Base-by-base conservation (phyloP, 1,284 basidiomycete species). In the Volvariella volvacea region DNA sequence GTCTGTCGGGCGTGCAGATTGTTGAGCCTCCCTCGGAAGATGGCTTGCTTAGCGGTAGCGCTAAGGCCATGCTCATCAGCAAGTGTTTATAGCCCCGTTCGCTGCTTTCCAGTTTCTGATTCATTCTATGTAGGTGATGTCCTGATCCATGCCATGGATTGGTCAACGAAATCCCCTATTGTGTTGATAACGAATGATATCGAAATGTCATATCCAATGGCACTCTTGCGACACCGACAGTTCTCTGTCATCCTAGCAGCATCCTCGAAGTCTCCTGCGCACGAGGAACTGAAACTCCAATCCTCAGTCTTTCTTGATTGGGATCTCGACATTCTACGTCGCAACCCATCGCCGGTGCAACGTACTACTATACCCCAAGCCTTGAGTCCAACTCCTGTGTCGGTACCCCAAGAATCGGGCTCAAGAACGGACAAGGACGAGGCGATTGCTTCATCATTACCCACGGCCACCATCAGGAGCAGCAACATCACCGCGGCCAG, bases 1-100 rank as follows among this genome's bases (percentile, higher is more conserved):
- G 34, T n/a, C 34, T 36, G 34, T 36, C 34, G 19, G 34, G 34
- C 4, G 34, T 36, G n/a, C 34, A 36, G 15, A 20, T 36, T n/a
- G 34, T 36, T 20, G 34, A 36, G 15, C 14, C 34, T 8, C 34
- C 14, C 6, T 15, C 8, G 14, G 34, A 36, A 6, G 34, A 36
- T 36, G 34, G 15, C 34, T 20, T 16, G 7, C 14, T 36, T 16
- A 7, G 7, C 8, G 34, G 25, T 6, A 28, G 25, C 12, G 6
- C 34, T 6, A 16, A 15, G 14, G 15, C 19, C n/a, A 36, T 36
- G 34, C n/a, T 36, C 7, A 15, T 36, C 34, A 36, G 34, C 15
- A 6, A 20, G 34, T 36, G 6, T 36, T n/a, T 36, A n/a, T 31
- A 31, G 9, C 30, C 30, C n/a, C 30, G 30, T 31, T 9, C 9